phyloP scores from a whole-genome alignment of 768 basidiomycete species.

The Mycena polygramma region DNA sequence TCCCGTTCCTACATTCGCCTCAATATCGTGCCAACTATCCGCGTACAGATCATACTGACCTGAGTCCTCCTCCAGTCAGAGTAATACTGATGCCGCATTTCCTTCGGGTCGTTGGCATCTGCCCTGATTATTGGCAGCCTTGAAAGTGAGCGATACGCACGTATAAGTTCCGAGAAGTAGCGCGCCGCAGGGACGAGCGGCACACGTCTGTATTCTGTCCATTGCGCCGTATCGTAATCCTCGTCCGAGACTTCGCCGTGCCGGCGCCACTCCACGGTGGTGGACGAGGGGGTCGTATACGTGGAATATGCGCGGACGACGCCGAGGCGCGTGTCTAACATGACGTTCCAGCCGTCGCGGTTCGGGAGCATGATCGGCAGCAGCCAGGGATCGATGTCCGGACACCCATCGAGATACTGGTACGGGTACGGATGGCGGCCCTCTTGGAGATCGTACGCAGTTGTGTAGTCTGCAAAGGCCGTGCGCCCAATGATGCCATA shows the following conservation, averaged over 20 bases:
- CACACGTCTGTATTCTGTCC: constrained; percentile 26
- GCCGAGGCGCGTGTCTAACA: constrained; percentile 33
- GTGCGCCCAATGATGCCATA: constrained; percentile 6
- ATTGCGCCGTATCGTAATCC: not conserved
- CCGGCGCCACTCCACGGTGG: constrained; percentile 27
- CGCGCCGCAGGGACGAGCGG: constrained; percentile 20
- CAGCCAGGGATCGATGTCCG: constrained; percentile 30
- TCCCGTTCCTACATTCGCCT: constrained; percentile 4
- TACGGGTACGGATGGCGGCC: constrained; percentile 25
- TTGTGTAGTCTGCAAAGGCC: constrained; percentile 25
- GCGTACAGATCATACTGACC: not conserved
- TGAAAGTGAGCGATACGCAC: constrained; percentile 28
- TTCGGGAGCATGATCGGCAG: constrained; percentile 26
- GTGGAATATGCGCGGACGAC: constrained; percentile 21
- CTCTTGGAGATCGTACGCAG: not conserved
- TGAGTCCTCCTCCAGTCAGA: not conserved
- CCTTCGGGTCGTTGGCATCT: constrained; percentile 13
- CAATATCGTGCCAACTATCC: not conserved
- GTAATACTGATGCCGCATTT: no score
- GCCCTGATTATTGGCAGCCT: constrained; percentile 20
- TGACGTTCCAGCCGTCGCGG: constrained; percentile 26
- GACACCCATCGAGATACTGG: constrained; percentile 17
- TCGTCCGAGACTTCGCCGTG: constrained; percentile 8
- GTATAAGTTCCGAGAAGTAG: constrained; percentile 27
- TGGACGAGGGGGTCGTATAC: not conserved